Percentiles rank a stretch among this genome's conserved stretches.
Conservation (phyloP, 2,329 filamentous ascomycete species). For the Diaporthe velutina region DNA sequence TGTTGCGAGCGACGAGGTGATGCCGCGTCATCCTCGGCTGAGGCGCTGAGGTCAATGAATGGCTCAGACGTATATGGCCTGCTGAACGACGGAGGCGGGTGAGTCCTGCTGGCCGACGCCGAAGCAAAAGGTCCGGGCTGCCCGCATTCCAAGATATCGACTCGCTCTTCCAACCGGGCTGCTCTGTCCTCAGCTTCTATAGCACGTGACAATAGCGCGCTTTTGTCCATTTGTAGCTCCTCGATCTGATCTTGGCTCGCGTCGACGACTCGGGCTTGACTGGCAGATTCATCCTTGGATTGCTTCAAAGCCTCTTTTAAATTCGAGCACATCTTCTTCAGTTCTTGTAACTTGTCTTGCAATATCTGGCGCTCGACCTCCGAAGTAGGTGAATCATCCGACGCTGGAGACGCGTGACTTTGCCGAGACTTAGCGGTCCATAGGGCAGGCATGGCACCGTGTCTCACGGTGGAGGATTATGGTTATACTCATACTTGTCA, state of each 20-base stretch:
- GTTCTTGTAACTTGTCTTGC: neutral
- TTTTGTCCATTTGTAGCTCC: neutral
- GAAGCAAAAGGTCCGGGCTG: neutral
- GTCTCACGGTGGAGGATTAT: neutral
- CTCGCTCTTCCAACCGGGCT: neutral
- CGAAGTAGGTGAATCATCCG: neutral
- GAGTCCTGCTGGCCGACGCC: rapidly evolving
- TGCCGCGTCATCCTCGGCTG: neutral
- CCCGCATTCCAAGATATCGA: neutral
- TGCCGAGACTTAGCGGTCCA: neutral
- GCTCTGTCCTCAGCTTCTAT: neutral
- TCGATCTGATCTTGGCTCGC: neutral
- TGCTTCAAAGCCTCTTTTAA: neutral
- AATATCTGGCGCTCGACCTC: neutral
- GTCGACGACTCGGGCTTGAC: neutral
- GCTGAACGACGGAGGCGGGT: neutral
- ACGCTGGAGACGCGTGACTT: neutral
- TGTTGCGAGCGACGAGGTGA: neutral
- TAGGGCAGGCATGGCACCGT: neutral
- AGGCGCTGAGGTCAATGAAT: no score
- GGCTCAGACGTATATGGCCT: neutral
- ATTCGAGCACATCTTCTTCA: neutral
- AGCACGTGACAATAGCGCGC: neutral
- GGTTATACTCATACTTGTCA: neutral
- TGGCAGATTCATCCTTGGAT: neutral